These are phyloP conservation scores for Hydnomerulius pinastri DNA, from an alignment of 768 basidiomycete species.

Conservation along the genomic window DNA sequence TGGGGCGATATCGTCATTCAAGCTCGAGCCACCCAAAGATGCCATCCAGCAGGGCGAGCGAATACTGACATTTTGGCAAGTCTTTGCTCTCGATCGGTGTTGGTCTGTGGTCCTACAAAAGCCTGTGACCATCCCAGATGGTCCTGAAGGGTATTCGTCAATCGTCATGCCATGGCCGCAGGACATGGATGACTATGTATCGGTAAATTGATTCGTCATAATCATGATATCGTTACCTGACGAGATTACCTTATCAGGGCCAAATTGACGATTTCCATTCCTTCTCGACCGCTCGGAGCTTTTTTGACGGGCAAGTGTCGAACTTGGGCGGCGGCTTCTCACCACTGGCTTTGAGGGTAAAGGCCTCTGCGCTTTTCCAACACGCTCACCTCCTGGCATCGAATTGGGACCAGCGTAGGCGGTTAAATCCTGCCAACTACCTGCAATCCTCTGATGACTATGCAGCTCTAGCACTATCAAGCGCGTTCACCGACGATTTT, in stretches of 20 bases:
- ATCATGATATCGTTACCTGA: slow-evolving; percentile 14
- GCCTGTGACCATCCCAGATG: slow-evolving; percentile 66
- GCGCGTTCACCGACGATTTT: slow-evolving; percentile 56
- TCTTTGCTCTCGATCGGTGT: slow-evolving; percentile 77
- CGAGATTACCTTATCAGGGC: slow-evolving; percentile 46
- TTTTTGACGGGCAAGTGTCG: slow-evolving; percentile 60
- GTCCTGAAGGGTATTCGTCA: slow-evolving; percentile 53
- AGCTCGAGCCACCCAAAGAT: slow-evolving; percentile 59
- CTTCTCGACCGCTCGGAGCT: slow-evolving; percentile 61
- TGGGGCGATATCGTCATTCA: slow-evolving; percentile 38
- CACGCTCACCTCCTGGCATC: slow-evolving; percentile 62
- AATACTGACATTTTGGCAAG: slow-evolving; percentile 81
- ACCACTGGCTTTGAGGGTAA: slow-evolving; percentile 63
- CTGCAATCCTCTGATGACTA: slow-evolving; percentile 23
- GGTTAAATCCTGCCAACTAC: slow-evolving; percentile 17
- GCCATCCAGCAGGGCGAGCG: slow-evolving; percentile 68
- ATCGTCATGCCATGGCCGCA: slow-evolving; percentile 81
- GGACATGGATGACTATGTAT: slow-evolving; percentile 68
- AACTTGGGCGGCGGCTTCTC: slow-evolving; percentile 57
- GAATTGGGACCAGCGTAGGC: slow-evolving; percentile 61
- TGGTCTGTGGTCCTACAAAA: slow-evolving; percentile 77
- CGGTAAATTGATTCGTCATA: slow-evolving; percentile 43
- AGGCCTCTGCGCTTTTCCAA: slow-evolving; percentile 76
- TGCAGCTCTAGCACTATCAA: slow-evolving; percentile 46
- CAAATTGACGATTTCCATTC: slow-evolving; percentile 52